Evolutionary conservation across 2,329 filamentous ascomycete species (phyloP).

Genomic region (Pseudogymnoascus sp.): DNA sequence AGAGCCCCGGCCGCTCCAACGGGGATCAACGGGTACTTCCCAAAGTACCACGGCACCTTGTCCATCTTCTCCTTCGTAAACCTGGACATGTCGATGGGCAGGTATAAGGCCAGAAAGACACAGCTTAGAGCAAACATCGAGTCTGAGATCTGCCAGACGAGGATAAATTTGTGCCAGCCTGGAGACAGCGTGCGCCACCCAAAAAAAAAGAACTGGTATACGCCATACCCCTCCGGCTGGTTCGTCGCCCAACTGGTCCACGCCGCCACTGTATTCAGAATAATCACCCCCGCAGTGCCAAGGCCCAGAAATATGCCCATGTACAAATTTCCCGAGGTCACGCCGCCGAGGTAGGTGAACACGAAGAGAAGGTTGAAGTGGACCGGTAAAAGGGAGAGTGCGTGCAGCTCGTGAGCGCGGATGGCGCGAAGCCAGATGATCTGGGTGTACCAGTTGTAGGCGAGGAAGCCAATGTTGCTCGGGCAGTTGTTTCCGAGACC

Average conservation of each 20-base stretch:
- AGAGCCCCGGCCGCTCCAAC: neutral
- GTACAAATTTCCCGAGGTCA: neutral
- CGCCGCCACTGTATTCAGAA: constrained; percentile 12
- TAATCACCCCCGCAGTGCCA: constrained; percentile 11
- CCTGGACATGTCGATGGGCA: neutral
- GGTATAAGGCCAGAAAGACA: neutral
- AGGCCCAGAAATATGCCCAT: constrained; percentile 6
- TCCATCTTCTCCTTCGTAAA: neutral
- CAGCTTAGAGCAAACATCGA: neutral
- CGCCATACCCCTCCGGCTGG: constrained; percentile 10
- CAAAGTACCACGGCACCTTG: neutral
- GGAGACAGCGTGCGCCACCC: constrained; percentile 3
- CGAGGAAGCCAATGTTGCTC: constrained; percentile 14
- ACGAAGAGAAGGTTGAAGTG: neutral
- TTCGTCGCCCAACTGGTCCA: constrained; percentile 14
- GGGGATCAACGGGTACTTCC: neutral
- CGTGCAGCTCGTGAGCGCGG: constrained; percentile 7
- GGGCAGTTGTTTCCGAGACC: constrained; percentile 14
- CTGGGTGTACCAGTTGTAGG: constrained; percentile 16
- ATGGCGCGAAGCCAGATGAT: constrained; percentile 10
- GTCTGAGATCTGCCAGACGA: neutral
- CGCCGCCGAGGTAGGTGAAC: neutral
- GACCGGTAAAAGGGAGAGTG: neutral
- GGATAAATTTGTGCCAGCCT: neutral
- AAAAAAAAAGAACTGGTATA: constrained; percentile 14